Conservation (phyloP, 2,329 filamentous ascomycete species). For the Botrytis medusae region DNA sequence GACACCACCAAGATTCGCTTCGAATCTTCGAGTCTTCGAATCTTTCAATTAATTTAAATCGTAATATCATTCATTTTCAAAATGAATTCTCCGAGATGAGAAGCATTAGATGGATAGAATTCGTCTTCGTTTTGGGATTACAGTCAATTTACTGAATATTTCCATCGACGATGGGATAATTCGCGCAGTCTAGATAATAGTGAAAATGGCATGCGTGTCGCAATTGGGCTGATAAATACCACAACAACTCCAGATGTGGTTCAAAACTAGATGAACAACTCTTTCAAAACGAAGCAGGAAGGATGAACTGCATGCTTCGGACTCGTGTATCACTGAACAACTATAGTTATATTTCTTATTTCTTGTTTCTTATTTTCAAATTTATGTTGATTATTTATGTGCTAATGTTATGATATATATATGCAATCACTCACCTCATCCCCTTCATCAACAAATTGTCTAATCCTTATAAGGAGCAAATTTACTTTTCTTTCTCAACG, state of each 20-base stretch:
- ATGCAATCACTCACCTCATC: background rate
- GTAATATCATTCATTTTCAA: no score
- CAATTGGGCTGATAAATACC: fast-evolving
- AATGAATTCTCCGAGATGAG: no score
- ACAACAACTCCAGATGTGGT: background rate
- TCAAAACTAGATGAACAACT: background rate
- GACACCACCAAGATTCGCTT: no score
- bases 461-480: slow-evolving; percentile 42
- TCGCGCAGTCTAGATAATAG: no score
- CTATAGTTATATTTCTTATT: background rate
- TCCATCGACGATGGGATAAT: no score
- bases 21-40: no score
- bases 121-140: no score
- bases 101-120: fast-evolving
- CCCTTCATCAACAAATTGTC: background rate
- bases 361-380: background rate
- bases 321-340: background rate
- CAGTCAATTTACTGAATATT: no score
- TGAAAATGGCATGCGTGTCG: background rate
- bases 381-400: background rate
- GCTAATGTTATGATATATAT: background rate
- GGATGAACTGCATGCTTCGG: background rate
- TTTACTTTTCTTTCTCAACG: slow-evolving; percentile 45
- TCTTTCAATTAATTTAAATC: no score
- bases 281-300: background rate